Conservation (phyloP, 2,329 filamentous ascomycete species). For the Xylaria sp. region DNA sequence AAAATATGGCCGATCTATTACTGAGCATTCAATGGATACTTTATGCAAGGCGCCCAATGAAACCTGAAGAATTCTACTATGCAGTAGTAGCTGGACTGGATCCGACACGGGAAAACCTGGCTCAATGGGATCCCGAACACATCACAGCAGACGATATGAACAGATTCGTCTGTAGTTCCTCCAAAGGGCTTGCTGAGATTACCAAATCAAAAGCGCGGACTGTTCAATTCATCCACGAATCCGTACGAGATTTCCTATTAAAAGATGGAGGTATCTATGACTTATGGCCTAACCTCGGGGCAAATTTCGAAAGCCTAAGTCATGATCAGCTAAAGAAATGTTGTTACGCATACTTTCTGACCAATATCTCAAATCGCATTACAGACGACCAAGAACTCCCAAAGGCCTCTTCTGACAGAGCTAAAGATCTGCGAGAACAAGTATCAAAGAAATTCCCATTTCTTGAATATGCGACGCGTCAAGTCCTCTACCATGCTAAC, state of each 20-base stretch:
- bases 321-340: conserved; percentile 45
- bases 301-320: conserved; percentile 58
- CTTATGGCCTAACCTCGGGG: conserved; percentile 51
- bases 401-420: conserved; percentile 8
- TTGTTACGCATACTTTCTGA: conserved; percentile 18
- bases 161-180: conserved; percentile 55
- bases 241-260: conserved; percentile 60
- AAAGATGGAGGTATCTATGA: conserved; percentile 50
- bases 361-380: neutral
- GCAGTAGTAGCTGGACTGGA: conserved; percentile 27
- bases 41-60: conserved; percentile 20
- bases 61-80: conserved; percentile 27
- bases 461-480: neutral
- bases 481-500: neutral
- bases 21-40: conserved; percentile 34
- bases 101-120: conserved; percentile 2
- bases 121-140: conserved; percentile 20
- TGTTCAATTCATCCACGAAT: conserved; percentile 67
- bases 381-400: conserved; percentile 5
- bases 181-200: conserved; percentile 63
- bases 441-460: neutral
- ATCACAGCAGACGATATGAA: conserved; percentile 42
- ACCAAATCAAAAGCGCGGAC: conserved; percentile 49
- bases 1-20: conserved; percentile 30
- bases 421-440: conserved; percentile 7